A percentile compares a stretch with the other conserved stretches of the same genome.
Evolutionary conservation across 345 rosid species (phyloP).

Genomic region (Turritis glabra): DNA sequence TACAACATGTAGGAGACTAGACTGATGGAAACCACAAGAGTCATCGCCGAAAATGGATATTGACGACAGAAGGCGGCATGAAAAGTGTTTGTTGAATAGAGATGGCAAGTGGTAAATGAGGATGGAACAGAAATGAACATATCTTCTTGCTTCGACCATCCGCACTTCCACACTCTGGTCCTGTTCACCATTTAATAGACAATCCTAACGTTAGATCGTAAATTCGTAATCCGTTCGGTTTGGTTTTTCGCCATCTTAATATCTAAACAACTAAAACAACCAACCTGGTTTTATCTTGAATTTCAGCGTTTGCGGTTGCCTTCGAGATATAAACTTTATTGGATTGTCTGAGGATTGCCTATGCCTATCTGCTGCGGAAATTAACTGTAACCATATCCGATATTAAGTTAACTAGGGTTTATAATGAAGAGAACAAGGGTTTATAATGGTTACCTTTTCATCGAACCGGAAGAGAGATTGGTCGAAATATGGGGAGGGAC

Average conservation of each 20-base stretch:
- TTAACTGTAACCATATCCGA: slow-evolving; percentile 53
- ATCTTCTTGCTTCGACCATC: slow-evolving; percentile 71
- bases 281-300: slow-evolving; percentile 94
- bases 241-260: neutral
- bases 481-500: slow-evolving; percentile 99
- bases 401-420: neutral
- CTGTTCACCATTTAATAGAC: slow-evolving; percentile 42
- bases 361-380: slow-evolving; percentile 79
- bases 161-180: slow-evolving; percentile 80
- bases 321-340: slow-evolving; percentile 79
- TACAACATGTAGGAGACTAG: slow-evolving; percentile 11
- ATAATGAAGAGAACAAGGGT: neutral
- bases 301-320: slow-evolving; percentile 58
- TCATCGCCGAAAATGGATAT: slow-evolving; percentile 86
- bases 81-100: slow-evolving; percentile 80
- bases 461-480: slow-evolving; percentile 90
- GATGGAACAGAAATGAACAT: slow-evolving; percentile 90
- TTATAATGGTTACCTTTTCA: slow-evolving; percentile 64
- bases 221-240: neutral
- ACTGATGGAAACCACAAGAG: neutral
- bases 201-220: neutral
- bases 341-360: slow-evolving; percentile 77
- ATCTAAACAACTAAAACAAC: neutral
- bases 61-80: slow-evolving; percentile 73
- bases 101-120: slow-evolving; percentile 79